A percentile compares a stretch with the other conserved stretches of the same genome.
phyloP scores from a whole-genome alignment of 2,329 filamentous ascomycete genomes.

The Ceratocystiopsis minuta region DNA sequence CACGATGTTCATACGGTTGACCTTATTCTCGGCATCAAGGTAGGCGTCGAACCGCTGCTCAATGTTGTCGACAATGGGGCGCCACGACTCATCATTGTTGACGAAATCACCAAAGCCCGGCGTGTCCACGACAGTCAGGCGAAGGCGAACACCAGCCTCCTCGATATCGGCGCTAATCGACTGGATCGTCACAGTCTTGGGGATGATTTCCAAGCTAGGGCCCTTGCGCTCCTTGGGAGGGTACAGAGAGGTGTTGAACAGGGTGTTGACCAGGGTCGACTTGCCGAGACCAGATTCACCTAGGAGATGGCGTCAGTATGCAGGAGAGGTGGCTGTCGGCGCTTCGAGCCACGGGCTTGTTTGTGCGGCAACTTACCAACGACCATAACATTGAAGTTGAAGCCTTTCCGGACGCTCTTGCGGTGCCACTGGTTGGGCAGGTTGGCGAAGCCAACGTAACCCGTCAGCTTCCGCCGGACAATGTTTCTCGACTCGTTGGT shows the following conservation, averaged over 20 bases:
- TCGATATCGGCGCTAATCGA: constrained; percentile 94
- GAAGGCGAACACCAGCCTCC: constrained; percentile 92
- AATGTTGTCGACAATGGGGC: constrained; percentile 98
- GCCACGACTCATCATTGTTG: constrained; percentile 99
- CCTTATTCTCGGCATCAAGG: constrained; percentile 98
- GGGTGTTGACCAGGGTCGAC: constrained; percentile 95
- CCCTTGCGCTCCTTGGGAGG: constrained; percentile 97
- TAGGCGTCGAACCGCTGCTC: constrained; percentile 98
- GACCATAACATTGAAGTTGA: constrained; percentile 99
- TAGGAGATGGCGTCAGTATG: constrained; percentile 18
- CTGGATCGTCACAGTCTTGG: constrained; percentile 92
- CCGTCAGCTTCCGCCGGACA: constrained; percentile 92
- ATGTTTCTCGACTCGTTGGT: constrained; percentile 70
- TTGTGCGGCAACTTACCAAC: constrained; percentile 51
- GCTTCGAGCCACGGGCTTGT: no score
- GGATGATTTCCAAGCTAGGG: constrained; percentile 91
- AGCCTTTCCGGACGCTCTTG: constrained; percentile 98
- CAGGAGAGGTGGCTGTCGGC: not conserved
- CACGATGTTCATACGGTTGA: constrained; percentile 99
- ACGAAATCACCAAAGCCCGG: constrained; percentile 98
- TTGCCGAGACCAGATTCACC: constrained; percentile 99
- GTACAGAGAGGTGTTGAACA: constrained; percentile 99
- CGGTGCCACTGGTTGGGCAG: constrained; percentile 99
- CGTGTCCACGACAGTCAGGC: constrained; percentile 91
- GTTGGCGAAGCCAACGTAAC: constrained; percentile 97